Percentiles rank a stretch among this genome's conserved stretches.
phyloP scores from a whole-genome alignment of 2,329 filamentous ascomycete genomes.

The Exophiala bonariae region DNA sequence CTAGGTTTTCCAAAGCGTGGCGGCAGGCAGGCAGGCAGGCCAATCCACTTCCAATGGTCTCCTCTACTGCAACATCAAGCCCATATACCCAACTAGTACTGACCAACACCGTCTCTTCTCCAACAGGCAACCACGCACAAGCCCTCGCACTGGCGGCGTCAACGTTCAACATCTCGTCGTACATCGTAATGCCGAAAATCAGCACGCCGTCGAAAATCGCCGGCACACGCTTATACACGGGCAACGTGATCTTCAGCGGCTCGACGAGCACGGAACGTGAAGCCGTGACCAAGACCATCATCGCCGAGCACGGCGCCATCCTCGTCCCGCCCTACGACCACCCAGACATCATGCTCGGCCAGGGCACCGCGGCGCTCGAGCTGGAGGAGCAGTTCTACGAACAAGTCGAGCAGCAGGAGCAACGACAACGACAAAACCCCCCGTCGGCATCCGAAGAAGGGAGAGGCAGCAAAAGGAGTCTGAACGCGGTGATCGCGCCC shows the following conservation, averaged over 20 bases:
- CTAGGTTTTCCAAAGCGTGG: too few species aligned
- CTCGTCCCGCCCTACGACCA: constrained; percentile 91
- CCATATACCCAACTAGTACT: neutral
- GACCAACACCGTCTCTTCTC: neutral
- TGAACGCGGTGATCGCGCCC: constrained; percentile 77
- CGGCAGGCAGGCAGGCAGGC: too few species aligned
- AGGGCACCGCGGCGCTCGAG: constrained; percentile 87
- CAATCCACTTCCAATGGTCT: too few species aligned
- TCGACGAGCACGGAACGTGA: constrained; percentile 79
- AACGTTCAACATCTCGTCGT: constrained; percentile 70
- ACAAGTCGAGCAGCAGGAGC: constrained; percentile 43
- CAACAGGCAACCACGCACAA: constrained; percentile 86
- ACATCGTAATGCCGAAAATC: constrained; percentile 92
- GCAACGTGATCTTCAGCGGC: constrained; percentile 77
- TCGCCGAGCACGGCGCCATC: constrained; percentile 70
- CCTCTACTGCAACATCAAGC: too few species aligned
- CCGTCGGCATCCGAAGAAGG: constrained; percentile 6
- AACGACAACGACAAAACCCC: constrained; percentile 25
- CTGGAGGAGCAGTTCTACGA: constrained; percentile 70
- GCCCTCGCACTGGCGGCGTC: constrained; percentile 82
- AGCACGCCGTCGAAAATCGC: constrained; percentile 83
- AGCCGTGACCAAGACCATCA: constrained; percentile 68
- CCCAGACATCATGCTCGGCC: constrained; percentile 85
- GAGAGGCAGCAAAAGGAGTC: too few species aligned
- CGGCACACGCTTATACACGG: constrained; percentile 76